These are phyloP conservation scores for Trametes cingulata DNA, from an alignment of 768 basidiomycete species.

Conservation along the genomic window DNA sequence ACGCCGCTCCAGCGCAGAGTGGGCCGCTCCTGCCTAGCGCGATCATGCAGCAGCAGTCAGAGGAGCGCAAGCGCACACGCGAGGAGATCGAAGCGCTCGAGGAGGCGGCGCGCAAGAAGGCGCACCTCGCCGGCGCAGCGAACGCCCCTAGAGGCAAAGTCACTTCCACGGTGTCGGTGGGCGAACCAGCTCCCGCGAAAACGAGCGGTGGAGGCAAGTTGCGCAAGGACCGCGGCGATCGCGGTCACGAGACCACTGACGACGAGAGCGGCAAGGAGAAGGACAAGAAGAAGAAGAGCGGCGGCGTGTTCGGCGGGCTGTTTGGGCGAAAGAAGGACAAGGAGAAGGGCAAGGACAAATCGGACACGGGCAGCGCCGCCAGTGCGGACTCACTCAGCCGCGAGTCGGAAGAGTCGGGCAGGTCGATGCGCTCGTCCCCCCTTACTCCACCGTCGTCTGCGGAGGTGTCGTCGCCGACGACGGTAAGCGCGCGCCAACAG, in stretches of 20 bases:
- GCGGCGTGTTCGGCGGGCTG: conserved; percentile 73
- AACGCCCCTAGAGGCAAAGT: conserved; percentile 14
- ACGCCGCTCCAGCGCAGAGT: conserved; percentile 25
- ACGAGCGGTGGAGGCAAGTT: conserved; percentile 35
- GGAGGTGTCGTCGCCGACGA: conserved; percentile 50
- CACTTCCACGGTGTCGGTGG: conserved; percentile 9
- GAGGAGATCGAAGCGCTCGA: conserved; percentile 50
- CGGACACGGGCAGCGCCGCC: conserved; percentile 50
- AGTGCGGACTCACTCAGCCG: conserved; percentile 41
- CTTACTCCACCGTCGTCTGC: conserved; percentile 13
- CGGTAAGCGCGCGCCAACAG: conserved; percentile 55
- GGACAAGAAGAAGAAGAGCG: conserved; percentile 61
- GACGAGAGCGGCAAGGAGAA: conserved; percentile 51
- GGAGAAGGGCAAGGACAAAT: conserved; percentile 60
- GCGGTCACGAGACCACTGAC: conserved; percentile 34
- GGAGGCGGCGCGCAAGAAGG: conserved; percentile 50
- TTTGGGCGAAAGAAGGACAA: conserved; percentile 80
- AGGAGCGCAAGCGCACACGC: conserved; percentile 53
- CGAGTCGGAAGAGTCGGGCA: conserved; percentile 65
- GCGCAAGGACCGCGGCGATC: conserved; percentile 47
- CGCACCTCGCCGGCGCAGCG: conserved; percentile 26
- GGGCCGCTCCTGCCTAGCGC: conserved; percentile 40
- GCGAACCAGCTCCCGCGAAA: not conserved
- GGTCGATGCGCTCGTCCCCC: conserved; percentile 39
- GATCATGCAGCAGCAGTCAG: conserved; percentile 48